Base-by-base conservation (phyloP, 2,329 filamentous ascomycete species). In the Ilyonectria mors-panacis region DNA sequence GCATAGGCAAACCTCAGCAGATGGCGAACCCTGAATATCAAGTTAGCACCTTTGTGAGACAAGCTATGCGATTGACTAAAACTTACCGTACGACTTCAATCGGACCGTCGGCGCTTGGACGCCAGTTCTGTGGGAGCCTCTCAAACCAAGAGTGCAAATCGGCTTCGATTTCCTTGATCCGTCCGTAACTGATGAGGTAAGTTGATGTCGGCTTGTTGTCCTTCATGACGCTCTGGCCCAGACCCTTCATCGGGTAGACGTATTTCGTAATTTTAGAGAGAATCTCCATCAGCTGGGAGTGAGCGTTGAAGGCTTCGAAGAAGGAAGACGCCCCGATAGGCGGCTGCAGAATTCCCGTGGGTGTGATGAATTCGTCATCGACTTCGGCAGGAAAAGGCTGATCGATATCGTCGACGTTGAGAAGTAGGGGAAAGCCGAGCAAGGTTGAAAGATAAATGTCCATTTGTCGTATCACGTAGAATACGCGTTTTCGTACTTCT, bases 1-100 rank as follows among this genome's bases (percentile, higher is more conserved):
- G 92, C 92, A 77, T 93, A 95, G n/a, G 91, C 89, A 79, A 96
- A 91, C 39, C 93, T 87, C 21, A 96, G 84, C 26, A 95, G 84
- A 69, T 94, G 93, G 67, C 94, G 93, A n/a, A 90, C 85, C 10
- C 87, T 88, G 59, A 51, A 17, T 19, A 4, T 9, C 2, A 5
- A 42, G 35, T 76, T 39, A 73, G 70, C 37, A 59, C 26, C 26
- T 59, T 42, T 33, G 33, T 13, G 9, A 45, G 44, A 21, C 30
- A 53, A 6, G 3, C 15, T 17, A 13, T 21, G 17, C 21, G 30
- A 53, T 35, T 15, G 6, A 23, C 50, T 19, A 3, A 12, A 48
- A 80, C 88, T 83, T 87, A 94, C 93, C 94, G 88, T 73, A 94
- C 88, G 26, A 95, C 88, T 75, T 95, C 91, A 37, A 91, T 88